phyloP scores from a whole-genome alignment of 176 grass and related monocot species.

The Ensete glaucum region DNA sequence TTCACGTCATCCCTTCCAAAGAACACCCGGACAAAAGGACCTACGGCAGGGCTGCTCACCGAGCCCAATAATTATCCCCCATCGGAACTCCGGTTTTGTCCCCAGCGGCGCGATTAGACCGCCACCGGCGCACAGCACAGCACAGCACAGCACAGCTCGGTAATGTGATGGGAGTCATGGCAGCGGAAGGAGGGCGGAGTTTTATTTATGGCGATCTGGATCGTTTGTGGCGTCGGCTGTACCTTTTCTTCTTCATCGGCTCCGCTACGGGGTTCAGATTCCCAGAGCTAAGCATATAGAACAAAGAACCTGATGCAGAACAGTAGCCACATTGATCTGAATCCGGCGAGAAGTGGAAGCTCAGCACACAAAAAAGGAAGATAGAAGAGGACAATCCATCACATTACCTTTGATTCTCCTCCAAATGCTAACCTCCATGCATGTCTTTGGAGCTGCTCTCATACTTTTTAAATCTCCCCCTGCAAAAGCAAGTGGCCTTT shows the following conservation, averaged over 20 bases:
- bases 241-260: neutral
- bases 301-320: slow-evolving; percentile 5
- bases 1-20: neutral
- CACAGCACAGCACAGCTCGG: neutral
- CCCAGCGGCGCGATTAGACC: slow-evolving; percentile 7
- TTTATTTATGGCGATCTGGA: no score
- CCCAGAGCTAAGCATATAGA: slow-evolving; percentile 1
- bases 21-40: neutral
- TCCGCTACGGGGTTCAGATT: neutral
- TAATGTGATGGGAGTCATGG: no score
- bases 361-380: slow-evolving; percentile 33
- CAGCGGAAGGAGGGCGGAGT: no score
- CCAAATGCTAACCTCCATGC: slow-evolving; percentile 62
- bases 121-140: neutral
- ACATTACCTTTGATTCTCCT: slow-evolving; percentile 55
- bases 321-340: slow-evolving; percentile 20
- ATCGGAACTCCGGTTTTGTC: slow-evolving; percentile 26
- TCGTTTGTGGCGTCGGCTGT: neutral
- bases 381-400: slow-evolving; percentile 49
- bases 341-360: slow-evolving; percentile 9
- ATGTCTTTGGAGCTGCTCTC: slow-evolving; percentile 52
- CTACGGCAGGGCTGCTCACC: slow-evolving; percentile 3
- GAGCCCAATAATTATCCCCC: slow-evolving; percentile 39
- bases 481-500: slow-evolving; percentile 52
- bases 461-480: slow-evolving; percentile 41